Percentiles rank a stretch among this genome's conserved stretches.
Evolutionary conservation across 2,329 filamentous ascomycete genomes (phyloP).

Genomic region (Ceratocystis cacaofunesta): DNA sequence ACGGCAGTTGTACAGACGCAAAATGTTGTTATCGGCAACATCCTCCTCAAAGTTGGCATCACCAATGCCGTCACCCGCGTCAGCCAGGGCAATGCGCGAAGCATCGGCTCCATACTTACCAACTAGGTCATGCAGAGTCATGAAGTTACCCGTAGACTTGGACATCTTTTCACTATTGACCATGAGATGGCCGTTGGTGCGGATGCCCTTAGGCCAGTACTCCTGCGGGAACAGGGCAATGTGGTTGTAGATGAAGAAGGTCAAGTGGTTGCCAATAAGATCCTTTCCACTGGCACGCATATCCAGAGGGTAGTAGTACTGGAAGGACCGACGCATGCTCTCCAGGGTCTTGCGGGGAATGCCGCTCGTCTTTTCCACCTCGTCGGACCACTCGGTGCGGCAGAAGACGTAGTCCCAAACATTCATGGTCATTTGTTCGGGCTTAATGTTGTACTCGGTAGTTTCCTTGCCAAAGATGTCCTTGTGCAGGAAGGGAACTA

Average conservation of each 20-base stretch:
- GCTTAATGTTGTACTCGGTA: conserved; percentile 52
- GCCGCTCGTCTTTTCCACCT: conserved; percentile 47
- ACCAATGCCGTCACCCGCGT: conserved; percentile 84
- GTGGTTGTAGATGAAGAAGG: conserved; percentile 91
- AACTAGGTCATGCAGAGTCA: conserved; percentile 74
- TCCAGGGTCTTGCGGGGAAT: conserved; percentile 62
- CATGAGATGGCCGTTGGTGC: conserved; percentile 83
- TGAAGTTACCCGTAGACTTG: conserved; percentile 94
- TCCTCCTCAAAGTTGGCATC: conserved; percentile 97
- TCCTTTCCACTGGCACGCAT: conserved; percentile 83
- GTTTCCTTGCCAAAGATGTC: conserved; percentile 70
- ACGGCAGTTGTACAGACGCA: conserved; percentile 52
- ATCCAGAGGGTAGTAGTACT: conserved; percentile 94
- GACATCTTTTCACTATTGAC: conserved; percentile 98
- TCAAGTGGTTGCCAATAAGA: conserved; percentile 83
- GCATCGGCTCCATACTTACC: conserved; percentile 93
- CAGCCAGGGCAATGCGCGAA: conserved; percentile 76
- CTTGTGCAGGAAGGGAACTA: conserved; percentile 53
- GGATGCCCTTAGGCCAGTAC: conserved; percentile 77
- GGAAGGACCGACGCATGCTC: conserved; percentile 76
- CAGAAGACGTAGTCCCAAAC: conserved; percentile 95
- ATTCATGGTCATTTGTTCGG: conserved; percentile 84
- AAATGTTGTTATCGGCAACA: conserved; percentile 80
- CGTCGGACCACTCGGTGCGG: conserved; percentile 53
- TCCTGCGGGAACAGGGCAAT: conserved; percentile 73